phyloP scores from a whole-genome alignment of 306 rosid species.

The Dicorynia guianensis region DNA sequence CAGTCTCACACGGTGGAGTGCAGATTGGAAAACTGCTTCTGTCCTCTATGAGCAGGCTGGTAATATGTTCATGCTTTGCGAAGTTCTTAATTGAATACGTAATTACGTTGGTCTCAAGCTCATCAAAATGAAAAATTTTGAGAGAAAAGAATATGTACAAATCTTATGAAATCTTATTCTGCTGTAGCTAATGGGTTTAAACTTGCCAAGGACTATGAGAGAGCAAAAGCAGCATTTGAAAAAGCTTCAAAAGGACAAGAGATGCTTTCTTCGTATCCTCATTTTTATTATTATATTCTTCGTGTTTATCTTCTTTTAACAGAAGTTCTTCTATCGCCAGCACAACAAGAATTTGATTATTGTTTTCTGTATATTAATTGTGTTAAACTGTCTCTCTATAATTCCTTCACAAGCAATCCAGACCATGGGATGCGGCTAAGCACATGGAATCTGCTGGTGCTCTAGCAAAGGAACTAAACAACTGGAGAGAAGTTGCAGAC shows the following conservation, averaged over 20 bases:
- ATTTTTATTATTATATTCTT: not conserved
- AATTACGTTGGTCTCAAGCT: slow-evolving; percentile 1
- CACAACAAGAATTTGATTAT: not conserved
- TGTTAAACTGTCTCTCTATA: slow-evolving; percentile 23
- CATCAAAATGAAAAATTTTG: not conserved
- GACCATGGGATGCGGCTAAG: slow-evolving; percentile 99
- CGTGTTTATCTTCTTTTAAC: not conserved
- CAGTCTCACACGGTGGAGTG: slow-evolving; percentile 90
- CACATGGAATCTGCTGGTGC: slow-evolving; percentile 97
- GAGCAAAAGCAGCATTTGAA: slow-evolving; percentile 84
- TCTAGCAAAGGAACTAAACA: slow-evolving; percentile 82
- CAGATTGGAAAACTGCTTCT: slow-evolving; percentile 90
- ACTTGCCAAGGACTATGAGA: slow-evolving; percentile 73
- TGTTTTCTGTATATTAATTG: slow-evolving; percentile 8
- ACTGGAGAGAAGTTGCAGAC: slow-evolving; percentile 83
- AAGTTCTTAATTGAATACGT: slow-evolving; percentile 28
- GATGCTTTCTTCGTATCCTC: slow-evolving; percentile 97
- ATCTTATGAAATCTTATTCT: slow-evolving; percentile 32
- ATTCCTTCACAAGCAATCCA: slow-evolving; percentile 62
- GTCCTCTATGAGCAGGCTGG: slow-evolving; percentile 93
- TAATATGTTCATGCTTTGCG: slow-evolving; percentile 26
- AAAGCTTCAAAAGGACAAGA: slow-evolving; percentile 98
- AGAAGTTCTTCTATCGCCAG: not conserved
- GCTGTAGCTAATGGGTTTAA: slow-evolving; percentile 84
- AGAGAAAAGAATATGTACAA: not conserved